Evolutionary conservation across 2,329 filamentous ascomycete species (phyloP).

Genomic region (Cladosporium sp.): DNA sequence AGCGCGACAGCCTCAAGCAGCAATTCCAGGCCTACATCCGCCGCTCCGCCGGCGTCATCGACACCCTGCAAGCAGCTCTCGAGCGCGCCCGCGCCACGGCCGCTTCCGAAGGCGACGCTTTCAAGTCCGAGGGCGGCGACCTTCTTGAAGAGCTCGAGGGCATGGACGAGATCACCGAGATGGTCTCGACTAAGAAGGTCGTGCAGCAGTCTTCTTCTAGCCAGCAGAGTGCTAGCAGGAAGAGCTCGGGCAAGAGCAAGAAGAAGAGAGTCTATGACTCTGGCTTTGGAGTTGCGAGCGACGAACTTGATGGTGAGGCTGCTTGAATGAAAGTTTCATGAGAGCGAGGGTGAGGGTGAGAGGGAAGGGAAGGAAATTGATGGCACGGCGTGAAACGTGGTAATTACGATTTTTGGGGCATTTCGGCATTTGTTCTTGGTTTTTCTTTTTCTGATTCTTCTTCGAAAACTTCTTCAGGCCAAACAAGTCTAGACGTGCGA

Average conservation of each 20-base stretch:
- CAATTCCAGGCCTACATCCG: conserved; percentile 33
- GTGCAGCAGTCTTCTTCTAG: neutral
- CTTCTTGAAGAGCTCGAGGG: conserved; percentile 23
- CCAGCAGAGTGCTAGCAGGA: conserved; percentile 9
- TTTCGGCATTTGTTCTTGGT: too few relatives aligned
- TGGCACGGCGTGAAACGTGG: neutral
- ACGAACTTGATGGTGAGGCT: conserved; percentile 12
- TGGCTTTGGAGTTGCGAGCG: conserved; percentile 22
- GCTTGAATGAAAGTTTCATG: neutral
- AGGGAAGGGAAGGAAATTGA: neutral
- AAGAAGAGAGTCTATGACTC: conserved; percentile 24
- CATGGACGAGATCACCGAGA: conserved; percentile 20
- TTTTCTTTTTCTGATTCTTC: too few relatives aligned
- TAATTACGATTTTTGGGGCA: too few relatives aligned
- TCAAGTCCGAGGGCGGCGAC: conserved; percentile 14
- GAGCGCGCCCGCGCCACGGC: conserved; percentile 20
- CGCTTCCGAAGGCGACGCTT: conserved; percentile 22
- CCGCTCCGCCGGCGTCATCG: conserved; percentile 30
- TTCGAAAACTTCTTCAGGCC: too few relatives aligned
- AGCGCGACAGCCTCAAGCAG: conserved; percentile 25
- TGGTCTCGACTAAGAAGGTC: conserved; percentile 16
- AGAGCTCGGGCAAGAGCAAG: conserved; percentile 12
- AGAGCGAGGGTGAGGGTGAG: neutral
- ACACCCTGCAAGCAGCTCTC: conserved; percentile 28
- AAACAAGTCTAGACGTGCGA: too few relatives aligned